Percentiles rank a stretch among this genome's conserved stretches.
Conservation (phyloP, 2,329 filamentous ascomycete species). For the Fusarium nanum region DNA sequence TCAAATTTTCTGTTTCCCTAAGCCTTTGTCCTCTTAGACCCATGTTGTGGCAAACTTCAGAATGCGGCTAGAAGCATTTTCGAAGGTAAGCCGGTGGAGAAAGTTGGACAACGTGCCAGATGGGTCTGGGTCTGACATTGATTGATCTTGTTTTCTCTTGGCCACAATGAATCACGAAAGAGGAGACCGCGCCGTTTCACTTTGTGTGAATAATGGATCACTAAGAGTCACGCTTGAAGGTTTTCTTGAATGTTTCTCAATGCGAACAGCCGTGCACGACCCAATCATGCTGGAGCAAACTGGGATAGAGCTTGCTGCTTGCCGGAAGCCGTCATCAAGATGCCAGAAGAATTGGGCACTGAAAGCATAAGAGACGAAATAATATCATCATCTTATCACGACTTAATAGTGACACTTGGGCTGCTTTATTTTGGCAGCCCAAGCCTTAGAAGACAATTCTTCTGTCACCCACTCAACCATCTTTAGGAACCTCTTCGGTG, state of each 20-base stretch:
- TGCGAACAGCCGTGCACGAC: conserved; percentile 36
- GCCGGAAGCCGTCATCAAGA: not conserved
- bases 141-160: conserved; percentile 25
- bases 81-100: conserved; percentile 33
- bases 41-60: conserved; percentile 39
- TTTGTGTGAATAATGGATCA: conserved; percentile 27
- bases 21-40: conserved; percentile 4
- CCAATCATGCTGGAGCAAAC: conserved; percentile 7
- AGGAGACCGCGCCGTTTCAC: conserved; percentile 34
- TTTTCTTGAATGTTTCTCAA: conserved; percentile 23
- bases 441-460: not conserved
- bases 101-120: conserved; percentile 5
- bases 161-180: conserved; percentile 18
- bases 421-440: not conserved
- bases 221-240: conserved; percentile 17
- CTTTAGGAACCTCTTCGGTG: conserved; percentile 5
- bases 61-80: conserved; percentile 41
- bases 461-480: not conserved
- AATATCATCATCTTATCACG: not conserved
- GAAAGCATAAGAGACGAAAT: not conserved
- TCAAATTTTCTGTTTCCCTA: not conserved
- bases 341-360: not conserved
- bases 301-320: conserved; percentile 24
- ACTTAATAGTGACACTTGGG: fast-evolving
- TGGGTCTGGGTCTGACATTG: conserved; percentile 16